A percentile compares a stretch with the other conserved stretches of the same genome.
These are phyloP conservation scores for Aspergillus hortae DNA, from an alignment of 2,329 filamentous ascomycete species.

Conservation along the genomic window DNA sequence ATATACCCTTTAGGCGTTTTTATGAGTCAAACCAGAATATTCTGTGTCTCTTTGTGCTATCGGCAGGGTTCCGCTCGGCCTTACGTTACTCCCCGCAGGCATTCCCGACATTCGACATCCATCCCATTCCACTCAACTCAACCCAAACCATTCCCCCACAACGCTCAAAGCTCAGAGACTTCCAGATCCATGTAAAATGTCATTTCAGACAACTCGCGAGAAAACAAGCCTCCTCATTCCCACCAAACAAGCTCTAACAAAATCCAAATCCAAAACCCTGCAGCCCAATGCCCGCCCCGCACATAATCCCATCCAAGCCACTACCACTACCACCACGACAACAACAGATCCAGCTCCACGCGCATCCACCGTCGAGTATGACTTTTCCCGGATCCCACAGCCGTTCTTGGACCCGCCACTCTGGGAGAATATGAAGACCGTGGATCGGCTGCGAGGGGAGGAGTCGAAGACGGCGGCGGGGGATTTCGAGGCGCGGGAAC, in stretches of 20 bases:
- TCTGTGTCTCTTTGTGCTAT: neutral
- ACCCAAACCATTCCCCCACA: neutral
- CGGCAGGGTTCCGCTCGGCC: too few species aligned
- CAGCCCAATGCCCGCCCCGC: constrained; percentile 20
- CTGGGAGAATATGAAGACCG: constrained; percentile 26
- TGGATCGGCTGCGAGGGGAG: constrained; percentile 1
- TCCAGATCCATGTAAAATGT: neutral
- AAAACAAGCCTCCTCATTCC: constrained; percentile 21
- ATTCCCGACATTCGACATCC: too few species aligned
- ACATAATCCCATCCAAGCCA: constrained; percentile 1
- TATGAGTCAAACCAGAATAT: neutral
- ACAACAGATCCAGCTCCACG: neutral
- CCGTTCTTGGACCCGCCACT: constrained; percentile 37
- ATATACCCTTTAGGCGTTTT: neutral
- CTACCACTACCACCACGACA: neutral
- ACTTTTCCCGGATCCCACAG: constrained; percentile 32
- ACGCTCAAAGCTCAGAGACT: neutral
- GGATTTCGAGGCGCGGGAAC: constrained; percentile 5
- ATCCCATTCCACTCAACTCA: neutral
- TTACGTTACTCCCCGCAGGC: too few species aligned
- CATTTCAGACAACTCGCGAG: constrained; percentile 7
- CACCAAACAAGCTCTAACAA: constrained; percentile 22
- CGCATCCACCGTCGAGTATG: constrained; percentile 23
- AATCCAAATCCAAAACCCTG: constrained; percentile 9
- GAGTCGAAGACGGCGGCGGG: neutral